Percentiles rank a stretch among this genome's conserved stretches.
These are phyloP conservation scores for Cucurbita maxima DNA, from an alignment of 306 rosid genomes.

Conservation along the genomic window DNA sequence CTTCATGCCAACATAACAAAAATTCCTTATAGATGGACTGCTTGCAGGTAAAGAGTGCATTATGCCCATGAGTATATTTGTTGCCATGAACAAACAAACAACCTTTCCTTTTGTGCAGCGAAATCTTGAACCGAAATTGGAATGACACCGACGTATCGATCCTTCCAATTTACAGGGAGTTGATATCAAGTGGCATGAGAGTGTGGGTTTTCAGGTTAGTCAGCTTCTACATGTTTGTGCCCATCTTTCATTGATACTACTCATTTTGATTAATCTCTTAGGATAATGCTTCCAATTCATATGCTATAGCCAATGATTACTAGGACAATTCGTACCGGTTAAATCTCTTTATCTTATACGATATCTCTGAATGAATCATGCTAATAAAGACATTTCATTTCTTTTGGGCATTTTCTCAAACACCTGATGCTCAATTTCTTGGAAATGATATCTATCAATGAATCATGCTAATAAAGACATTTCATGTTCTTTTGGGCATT, in stretches of 20 bases:
- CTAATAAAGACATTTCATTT: background rate
- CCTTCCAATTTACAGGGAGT: conserved; percentile 78
- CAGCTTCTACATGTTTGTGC: background rate
- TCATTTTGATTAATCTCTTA: background rate
- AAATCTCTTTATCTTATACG: background rate
- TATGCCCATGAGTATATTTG: background rate
- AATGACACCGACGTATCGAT: conserved; percentile 75
- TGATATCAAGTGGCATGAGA: conserved; percentile 72
- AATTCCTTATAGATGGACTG: conserved; percentile 87
- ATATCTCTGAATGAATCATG: background rate
- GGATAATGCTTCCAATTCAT: background rate
- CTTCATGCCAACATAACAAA: conserved; percentile 72
- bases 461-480: background rate
- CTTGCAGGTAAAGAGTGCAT: conserved; percentile 52
- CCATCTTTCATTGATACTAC: background rate
- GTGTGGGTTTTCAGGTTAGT: conserved; percentile 89
- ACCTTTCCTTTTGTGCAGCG: conserved; percentile 30
- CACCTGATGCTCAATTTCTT: background rate
- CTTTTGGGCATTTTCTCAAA: background rate
- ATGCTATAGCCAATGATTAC: background rate
- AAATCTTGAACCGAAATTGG: conserved; percentile 82
- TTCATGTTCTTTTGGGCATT: background rate
- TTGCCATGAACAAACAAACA: background rate
- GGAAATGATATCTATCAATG: background rate
- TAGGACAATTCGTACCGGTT: too few species aligned